Evolutionary conservation across 2,329 filamentous ascomycete species (phyloP).

Genomic region (Daldinia eschscholtzii): DNA sequence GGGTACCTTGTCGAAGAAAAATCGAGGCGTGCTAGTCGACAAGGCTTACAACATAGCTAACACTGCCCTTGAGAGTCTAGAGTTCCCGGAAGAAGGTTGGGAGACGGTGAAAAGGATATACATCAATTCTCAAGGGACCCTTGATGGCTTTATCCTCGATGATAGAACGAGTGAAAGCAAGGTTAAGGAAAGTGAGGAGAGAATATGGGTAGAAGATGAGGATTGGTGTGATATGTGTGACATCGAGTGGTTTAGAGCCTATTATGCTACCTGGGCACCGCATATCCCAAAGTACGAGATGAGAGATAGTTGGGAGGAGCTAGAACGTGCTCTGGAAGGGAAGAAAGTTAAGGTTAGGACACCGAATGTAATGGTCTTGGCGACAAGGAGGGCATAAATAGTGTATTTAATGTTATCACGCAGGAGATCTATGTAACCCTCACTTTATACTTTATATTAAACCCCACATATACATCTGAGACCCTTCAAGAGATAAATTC

Average conservation of each 20-base stretch:
- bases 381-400: slow-evolving; percentile 30
- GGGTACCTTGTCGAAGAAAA: slow-evolving; percentile 10
- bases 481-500: too few species aligned
- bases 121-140: slow-evolving; percentile 31
- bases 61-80: slow-evolving; percentile 36
- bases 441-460: too few species aligned
- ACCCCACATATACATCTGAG: too few species aligned
- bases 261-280: slow-evolving; percentile 37
- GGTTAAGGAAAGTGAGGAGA: slow-evolving; percentile 35
- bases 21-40: background rate
- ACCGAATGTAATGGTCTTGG: slow-evolving; percentile 42
- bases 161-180: slow-evolving; percentile 16
- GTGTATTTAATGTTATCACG: too few species aligned
- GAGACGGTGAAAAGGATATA: slow-evolving; percentile 38
- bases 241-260: slow-evolving; percentile 40
- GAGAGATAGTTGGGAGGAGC: slow-evolving; percentile 38
- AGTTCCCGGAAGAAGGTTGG: slow-evolving; percentile 36
- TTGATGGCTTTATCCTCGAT: slow-evolving; percentile 20
- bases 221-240: slow-evolving; percentile 34
- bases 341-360: slow-evolving; percentile 30
- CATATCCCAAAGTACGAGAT: slow-evolving; percentile 30
- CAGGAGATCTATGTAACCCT: background rate
- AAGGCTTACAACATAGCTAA: slow-evolving; percentile 20
- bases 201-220: slow-evolving; percentile 35
- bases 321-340: slow-evolving; percentile 32